These are phyloP conservation scores for Phlebiopsis flavidoalba DNA, from an alignment of 768 basidiomycete genomes.

Conservation along the genomic window DNA sequence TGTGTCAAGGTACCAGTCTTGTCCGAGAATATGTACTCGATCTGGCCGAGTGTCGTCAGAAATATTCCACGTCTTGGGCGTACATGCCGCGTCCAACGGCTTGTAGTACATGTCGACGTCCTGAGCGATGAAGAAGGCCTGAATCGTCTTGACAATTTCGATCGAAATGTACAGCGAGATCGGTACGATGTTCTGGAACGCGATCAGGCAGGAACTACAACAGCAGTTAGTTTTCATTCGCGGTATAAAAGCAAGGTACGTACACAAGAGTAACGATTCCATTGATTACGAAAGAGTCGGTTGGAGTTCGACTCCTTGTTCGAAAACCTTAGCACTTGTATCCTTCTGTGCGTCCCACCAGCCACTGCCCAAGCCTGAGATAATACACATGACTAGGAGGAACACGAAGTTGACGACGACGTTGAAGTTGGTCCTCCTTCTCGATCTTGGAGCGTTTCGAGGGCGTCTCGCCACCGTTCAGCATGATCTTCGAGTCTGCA, in stretches of 20 bases:
- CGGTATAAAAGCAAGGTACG: slow-evolving; percentile 26
- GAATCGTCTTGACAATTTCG: slow-evolving; percentile 97
- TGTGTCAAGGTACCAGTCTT: slow-evolving; percentile 97
- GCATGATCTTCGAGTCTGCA: slow-evolving; percentile 86
- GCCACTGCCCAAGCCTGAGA: slow-evolving; percentile 75
- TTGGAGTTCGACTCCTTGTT: slow-evolving; percentile 58
- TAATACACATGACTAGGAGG: slow-evolving; percentile 69
- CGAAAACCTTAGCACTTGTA: slow-evolving; percentile 73
- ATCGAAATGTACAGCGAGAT: slow-evolving; percentile 96
- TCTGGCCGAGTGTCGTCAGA: slow-evolving; percentile 98
- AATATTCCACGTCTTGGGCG: slow-evolving; percentile 98
- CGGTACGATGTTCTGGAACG: slow-evolving; percentile 97
- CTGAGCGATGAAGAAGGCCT: slow-evolving; percentile 94
- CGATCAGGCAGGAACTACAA: slow-evolving; percentile 81
- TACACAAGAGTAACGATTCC: slow-evolving; percentile 89
- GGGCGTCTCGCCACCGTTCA: slow-evolving; percentile 89
- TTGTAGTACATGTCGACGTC: slow-evolving; percentile 96
- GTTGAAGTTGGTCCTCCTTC: slow-evolving; percentile 97
- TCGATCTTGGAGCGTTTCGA: slow-evolving; percentile 98
- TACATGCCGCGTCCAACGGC: slow-evolving; percentile 80
- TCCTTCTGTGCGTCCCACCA: slow-evolving; percentile 51
- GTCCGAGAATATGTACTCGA: slow-evolving; percentile 92
- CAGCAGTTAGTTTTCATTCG: not conserved
- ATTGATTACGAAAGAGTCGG: slow-evolving; percentile 58
- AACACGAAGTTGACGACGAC: slow-evolving; percentile 90